Percentiles rank a stretch among this genome's conserved stretches.
Conservation (phyloP, 1,139 yeast species). For the Geotrichum fermentans region DNA sequence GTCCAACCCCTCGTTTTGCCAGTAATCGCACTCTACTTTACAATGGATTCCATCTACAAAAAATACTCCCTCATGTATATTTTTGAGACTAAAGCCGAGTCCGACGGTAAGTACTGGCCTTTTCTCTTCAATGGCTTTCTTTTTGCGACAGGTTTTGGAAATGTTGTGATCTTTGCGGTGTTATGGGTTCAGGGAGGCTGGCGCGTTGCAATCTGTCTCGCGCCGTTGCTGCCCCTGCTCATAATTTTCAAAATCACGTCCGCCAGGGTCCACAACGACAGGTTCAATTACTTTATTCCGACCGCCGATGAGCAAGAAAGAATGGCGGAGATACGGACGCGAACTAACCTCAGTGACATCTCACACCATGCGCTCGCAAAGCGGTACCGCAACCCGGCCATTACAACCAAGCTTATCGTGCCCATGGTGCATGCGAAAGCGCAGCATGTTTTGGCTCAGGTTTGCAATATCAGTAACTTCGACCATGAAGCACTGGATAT, state of each 20-base stretch:
- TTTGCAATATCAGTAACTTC: slow-evolving; percentile 6
- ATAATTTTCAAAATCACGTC: slow-evolving; percentile 33
- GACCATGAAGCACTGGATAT: slow-evolving; percentile 9
- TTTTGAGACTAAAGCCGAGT: slow-evolving; percentile 39
- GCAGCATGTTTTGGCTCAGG: slow-evolving; percentile 26
- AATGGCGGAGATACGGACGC: slow-evolving; percentile 17
- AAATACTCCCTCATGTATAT: slow-evolving; percentile 40
- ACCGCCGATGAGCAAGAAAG: slow-evolving; percentile 26
- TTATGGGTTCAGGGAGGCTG: slow-evolving; percentile 41
- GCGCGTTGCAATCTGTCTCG: slow-evolving; percentile 35
- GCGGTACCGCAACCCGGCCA: slow-evolving; percentile 35
- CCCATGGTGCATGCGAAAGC: slow-evolving; percentile 37
- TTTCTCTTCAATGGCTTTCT: slow-evolving; percentile 36
- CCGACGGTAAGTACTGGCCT: slow-evolving; percentile 42
- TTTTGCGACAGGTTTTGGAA: slow-evolving; percentile 38
- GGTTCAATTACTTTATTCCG: slow-evolving; percentile 34
- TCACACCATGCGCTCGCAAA: slow-evolving; percentile 27
- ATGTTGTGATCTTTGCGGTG: slow-evolving; percentile 37
- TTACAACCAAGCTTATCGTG: slow-evolving; percentile 30
- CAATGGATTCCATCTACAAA: slow-evolving; percentile 35
- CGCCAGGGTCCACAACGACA: slow-evolving; percentile 22
- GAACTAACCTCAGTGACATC: slow-evolving; percentile 20
- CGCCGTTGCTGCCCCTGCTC: slow-evolving; percentile 34
- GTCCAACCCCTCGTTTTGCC: slow-evolving; percentile 41
- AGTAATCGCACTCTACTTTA: slow-evolving; percentile 35